Evolutionary conservation across 140 eudicot genomes (phyloP).

Genomic region (Stevia rebaudiana): DNA sequence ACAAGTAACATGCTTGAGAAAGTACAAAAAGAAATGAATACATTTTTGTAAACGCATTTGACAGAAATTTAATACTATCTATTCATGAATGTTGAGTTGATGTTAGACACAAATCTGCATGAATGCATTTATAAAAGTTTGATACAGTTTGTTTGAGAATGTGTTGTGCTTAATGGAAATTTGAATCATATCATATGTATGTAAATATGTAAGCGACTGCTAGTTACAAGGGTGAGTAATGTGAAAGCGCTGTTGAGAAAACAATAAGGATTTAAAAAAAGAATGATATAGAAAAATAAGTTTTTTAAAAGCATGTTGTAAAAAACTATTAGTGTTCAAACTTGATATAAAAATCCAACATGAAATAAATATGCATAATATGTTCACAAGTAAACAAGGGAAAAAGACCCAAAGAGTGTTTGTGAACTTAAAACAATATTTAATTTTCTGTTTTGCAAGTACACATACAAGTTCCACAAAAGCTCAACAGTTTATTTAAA

Average conservation of each 20-base stretch:
- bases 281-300: neutral
- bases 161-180: too few species aligned
- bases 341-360: too few species aligned
- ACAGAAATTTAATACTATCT: neutral
- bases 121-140: neutral
- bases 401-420: neutral
- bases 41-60: neutral
- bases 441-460: too few species aligned
- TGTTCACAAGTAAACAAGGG: neutral
- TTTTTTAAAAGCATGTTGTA: neutral
- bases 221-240: neutral
- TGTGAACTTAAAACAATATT: too few species aligned
- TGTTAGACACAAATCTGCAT: neutral
- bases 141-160: neutral
- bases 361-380: neutral
- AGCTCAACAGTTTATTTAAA: neutral
- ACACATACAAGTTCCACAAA: neutral
- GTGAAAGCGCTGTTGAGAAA: neutral
- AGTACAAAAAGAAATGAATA: neutral
- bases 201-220: too few species aligned
- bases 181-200: too few species aligned
- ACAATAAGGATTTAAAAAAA: neutral
- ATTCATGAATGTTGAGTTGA: neutral
- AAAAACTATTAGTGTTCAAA: neutral
- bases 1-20: neutral